Evolutionary conservation across 345 rosid genomes (phyloP), one percentile per base, ranked within the genome.

Genomic region (Leavenworthia alabamica): DNA sequence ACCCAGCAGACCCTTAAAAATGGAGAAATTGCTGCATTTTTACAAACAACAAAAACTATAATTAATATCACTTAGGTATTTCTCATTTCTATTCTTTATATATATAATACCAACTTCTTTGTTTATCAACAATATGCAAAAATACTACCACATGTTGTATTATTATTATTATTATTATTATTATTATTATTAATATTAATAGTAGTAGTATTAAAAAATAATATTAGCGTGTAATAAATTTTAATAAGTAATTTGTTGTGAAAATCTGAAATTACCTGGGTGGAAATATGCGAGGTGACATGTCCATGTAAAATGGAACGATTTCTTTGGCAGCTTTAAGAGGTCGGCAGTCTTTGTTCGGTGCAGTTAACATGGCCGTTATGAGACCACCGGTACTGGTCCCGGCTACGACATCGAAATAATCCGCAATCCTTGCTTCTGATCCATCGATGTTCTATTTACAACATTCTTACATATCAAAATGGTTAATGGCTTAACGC

Each of bases 341-440:
- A 5, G 84, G 84, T 14, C 77, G 81, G 7, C 73, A 40, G 2
- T 62, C 14, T 29, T 74, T 51, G 42, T 79, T 58, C 20, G 86
- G 86, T 44, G 86, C 77, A 12, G 83, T 43, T 40, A 81, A 63
- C 86, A 80, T 80, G 31, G 84, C 73, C 13, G 86, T 61, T 16
- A 84, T 62, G 9, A 84, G 82, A 26, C 83, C 90, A 4, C 84
- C 86, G 8, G 86, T 81, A 50, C 90, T 84, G 2, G 84, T 80
- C 53, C 90, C 82, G 12, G 86, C 57, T 0, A 84, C 66, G 28
- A 81, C 78, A 12, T 84, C 90, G 8, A 84, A 81, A 41, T 84
- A 84, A 68, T 84, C 82, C 9, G 79, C 86, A 20, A 84, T 29
- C 67, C 90, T 76, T 28, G 22, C 77, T 10, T 75, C 19, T 78